phyloP scores from a whole-genome alignment of 2,329 filamentous ascomycete species.

The Cladosporium halotolerans region DNA sequence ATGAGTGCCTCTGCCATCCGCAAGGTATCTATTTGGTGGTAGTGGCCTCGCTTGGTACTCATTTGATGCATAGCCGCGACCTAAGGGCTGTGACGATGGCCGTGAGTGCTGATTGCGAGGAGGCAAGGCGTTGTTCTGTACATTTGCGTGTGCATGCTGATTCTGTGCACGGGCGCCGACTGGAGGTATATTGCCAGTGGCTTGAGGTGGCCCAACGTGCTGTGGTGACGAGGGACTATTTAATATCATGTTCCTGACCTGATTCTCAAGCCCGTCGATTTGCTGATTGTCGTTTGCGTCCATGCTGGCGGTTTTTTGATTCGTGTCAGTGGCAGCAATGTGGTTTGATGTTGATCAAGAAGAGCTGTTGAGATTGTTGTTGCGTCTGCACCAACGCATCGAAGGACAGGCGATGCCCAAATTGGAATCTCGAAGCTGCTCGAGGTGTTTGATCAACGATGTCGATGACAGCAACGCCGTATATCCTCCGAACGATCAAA shows the following conservation, averaged over 20 bases:
- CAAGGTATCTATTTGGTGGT: not conserved
- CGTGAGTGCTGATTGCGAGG: not conserved
- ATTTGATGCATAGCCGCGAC: not conserved
- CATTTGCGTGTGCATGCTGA: not conserved
- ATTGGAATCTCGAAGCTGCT: no score
- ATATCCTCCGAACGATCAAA: no score
- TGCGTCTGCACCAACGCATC: not conserved
- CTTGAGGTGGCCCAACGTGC: not conserved
- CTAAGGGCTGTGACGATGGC: not conserved
- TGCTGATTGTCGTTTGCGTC: constrained; percentile 23
- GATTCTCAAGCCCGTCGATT: constrained; percentile 1
- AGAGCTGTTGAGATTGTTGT: not conserved
- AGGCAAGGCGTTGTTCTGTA: no score
- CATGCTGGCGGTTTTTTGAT: constrained; percentile 10
- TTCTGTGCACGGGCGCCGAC: not conserved
- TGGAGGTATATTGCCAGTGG: not conserved
- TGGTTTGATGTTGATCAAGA: not conserved
- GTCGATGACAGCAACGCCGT: no score
- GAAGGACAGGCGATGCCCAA: no score
- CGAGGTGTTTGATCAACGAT: no score
- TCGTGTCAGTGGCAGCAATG: not conserved
- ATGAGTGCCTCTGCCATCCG: constrained; percentile 4
- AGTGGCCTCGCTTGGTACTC: no score
- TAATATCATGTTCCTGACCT: constrained; percentile 10
- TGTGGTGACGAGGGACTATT: constrained; percentile 1